Evolutionary conservation across 805 yeast species (phyloP).

Genomic region (Saccharomycopsis sp.): DNA sequence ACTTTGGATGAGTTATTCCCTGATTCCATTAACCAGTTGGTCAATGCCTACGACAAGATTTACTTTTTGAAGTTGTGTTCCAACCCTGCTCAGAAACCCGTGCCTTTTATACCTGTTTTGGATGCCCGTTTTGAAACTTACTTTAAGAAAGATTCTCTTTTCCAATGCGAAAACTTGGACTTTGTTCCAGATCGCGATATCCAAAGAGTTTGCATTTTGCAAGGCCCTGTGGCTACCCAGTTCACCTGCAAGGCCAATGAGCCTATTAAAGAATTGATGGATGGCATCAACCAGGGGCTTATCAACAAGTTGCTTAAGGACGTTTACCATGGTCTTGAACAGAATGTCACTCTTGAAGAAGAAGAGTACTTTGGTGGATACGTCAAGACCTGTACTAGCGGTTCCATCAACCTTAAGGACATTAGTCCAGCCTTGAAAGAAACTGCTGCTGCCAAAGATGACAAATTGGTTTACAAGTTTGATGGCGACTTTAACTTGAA

Average conservation of each 20-base stretch:
- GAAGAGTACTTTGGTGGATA: slow-evolving; percentile 81
- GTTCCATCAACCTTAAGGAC: slow-evolving; percentile 21
- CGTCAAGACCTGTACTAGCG: slow-evolving; percentile 27
- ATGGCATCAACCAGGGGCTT: slow-evolving; percentile 84
- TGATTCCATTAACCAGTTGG: slow-evolving; percentile 66
- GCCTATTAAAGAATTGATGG: slow-evolving; percentile 87
- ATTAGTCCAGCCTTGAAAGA: slow-evolving; percentile 17
- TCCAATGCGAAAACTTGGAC: slow-evolving; percentile 98
- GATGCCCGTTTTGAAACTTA: slow-evolving; percentile 91
- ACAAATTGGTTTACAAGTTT: slow-evolving; percentile 32
- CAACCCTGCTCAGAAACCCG: slow-evolving; percentile 89
- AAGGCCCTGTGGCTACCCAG: slow-evolving; percentile 97
- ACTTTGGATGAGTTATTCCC: slow-evolving; percentile 62
- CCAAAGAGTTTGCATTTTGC: slow-evolving; percentile 97
- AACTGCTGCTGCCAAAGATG: slow-evolving; percentile 21
- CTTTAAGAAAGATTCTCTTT: slow-evolving; percentile 96
- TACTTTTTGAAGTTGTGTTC: slow-evolving; percentile 77
- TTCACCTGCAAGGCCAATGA: slow-evolving; percentile 80
- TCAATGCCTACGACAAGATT: slow-evolving; percentile 93
- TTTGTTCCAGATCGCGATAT: slow-evolving; percentile 95
- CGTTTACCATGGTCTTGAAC: slow-evolving; percentile 58
- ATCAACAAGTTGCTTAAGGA: slow-evolving; percentile 60
- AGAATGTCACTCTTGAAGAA: slow-evolving; percentile 57
- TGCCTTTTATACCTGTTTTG: slow-evolving; percentile 92
- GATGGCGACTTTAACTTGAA: slow-evolving; percentile 28